phyloP scores from a whole-genome alignment of 176 grass and related monocot species.

The Zizania latifolia region DNA sequence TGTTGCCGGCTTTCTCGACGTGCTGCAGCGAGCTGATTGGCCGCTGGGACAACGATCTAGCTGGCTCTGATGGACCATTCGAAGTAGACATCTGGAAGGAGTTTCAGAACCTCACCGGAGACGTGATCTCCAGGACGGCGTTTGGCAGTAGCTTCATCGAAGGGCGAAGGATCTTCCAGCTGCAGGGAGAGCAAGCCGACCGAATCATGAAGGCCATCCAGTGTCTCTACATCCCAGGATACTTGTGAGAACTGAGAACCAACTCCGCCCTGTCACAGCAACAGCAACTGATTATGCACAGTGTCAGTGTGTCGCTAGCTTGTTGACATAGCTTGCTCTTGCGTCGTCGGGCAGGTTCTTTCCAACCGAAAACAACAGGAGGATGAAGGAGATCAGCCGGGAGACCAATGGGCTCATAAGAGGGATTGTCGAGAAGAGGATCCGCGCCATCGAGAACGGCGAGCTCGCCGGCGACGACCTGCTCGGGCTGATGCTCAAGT shows the following conservation, averaged over 20 bases:
- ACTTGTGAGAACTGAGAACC: constrained; percentile 33
- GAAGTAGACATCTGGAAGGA: constrained; percentile 62
- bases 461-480: constrained; percentile 44
- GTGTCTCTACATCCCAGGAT: constrained; percentile 49
- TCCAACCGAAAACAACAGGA: constrained; percentile 47
- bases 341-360: constrained; percentile 43
- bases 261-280: no score
- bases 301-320: no score
- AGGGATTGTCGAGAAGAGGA: constrained; percentile 48
- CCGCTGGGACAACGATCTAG: constrained; percentile 35
- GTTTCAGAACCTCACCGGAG: constrained; percentile 59
- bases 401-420: constrained; percentile 44
- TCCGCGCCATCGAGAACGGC: constrained; percentile 22
- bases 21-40: constrained; percentile 47
- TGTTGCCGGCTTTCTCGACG: constrained; percentile 53
- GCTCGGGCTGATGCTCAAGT: constrained; percentile 56
- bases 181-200: constrained; percentile 53
- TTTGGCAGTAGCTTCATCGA: constrained; percentile 71
- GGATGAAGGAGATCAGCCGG: constrained; percentile 35
- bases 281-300: no score
- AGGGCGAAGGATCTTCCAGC: constrained; percentile 63
- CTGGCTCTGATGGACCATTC: background rate
- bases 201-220: constrained; percentile 26
- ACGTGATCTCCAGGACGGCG: constrained; percentile 67
- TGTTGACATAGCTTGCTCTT: background rate